Evolutionary conservation across 1,284 basidiomycete genomes (phyloP), one percentile per base, ranked within the genome.

Genomic region (Cryptococcus sp.): DNA sequence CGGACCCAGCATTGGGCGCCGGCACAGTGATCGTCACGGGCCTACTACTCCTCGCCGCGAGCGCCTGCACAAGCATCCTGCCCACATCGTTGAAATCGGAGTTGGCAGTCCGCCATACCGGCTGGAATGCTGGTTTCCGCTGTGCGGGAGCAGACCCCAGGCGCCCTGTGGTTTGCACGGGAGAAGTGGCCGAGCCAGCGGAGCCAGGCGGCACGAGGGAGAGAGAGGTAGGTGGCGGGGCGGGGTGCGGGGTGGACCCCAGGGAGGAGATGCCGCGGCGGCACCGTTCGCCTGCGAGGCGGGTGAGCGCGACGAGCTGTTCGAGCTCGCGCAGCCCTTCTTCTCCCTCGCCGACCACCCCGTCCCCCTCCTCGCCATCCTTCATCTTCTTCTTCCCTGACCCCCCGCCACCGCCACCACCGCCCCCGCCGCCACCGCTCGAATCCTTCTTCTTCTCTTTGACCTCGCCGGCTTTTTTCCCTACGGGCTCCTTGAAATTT

Each of bases 401-500:
- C 13, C 48, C 40, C 20, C 47, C 54, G 5, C 52, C 62, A 23
- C 40, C 49, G 4, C 51, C 60, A 21, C 47, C 55, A 36, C 42
- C 57, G 21, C 56, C 58, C 36, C 28, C 49, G 5, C 52, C 60
- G 23, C 47, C 55, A 36, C 39, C 57, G 18, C 56, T 58, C 36
- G 43, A 50, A 16, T 50, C 37, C 16, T 43, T 50, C 53, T 67
- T 62, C 8, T 55, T 57, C 39, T 62, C 57, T 46, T 62, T 62
- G 37, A 65, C 61, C 40, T 64, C 60, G 52, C 49, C 49, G 85
- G 87, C 76, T 85, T 72, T 77, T 87, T 84, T 82, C 77, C 91
- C 91, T 35, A 89, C 87, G 0, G 91, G 90, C 69, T 94, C 91
- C n/a, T 94, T 88, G 73, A 88, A 95, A 64, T 93, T 91, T 1